These are phyloP conservation scores for Tylopilus sp. DNA, from an alignment of 768 basidiomycete species.

Conservation along the genomic window DNA sequence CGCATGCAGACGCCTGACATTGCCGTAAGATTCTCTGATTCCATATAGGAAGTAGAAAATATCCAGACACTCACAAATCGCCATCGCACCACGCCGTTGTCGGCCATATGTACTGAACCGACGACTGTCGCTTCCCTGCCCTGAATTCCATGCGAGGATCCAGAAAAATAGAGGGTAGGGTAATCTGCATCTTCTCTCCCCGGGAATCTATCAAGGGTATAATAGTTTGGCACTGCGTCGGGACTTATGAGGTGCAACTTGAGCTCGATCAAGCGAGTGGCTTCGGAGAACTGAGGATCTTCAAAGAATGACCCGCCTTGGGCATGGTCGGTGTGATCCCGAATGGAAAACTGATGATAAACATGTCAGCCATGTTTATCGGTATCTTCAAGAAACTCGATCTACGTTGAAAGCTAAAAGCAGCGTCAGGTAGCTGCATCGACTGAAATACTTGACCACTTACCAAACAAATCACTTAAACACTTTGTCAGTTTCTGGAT, in stretches of 20 bases:
- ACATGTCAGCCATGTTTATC: constrained; percentile 2
- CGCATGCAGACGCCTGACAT: constrained; percentile 50
- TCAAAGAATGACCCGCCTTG: constrained; percentile 44
- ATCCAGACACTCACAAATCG: constrained; percentile 54
- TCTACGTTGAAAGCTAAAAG: constrained; percentile 50
- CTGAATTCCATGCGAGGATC: constrained; percentile 41
- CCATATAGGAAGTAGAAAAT: not conserved
- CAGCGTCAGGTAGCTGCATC: not conserved
- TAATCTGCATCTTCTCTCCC: constrained; percentile 27
- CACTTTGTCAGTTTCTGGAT: constrained; percentile 29
- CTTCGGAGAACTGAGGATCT: constrained; percentile 55
- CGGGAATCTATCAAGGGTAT: constrained; percentile 20
- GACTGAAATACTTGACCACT: constrained; percentile 1
- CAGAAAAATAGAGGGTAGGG: constrained; percentile 47
- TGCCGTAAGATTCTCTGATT: constrained; percentile 10
- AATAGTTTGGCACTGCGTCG: constrained; percentile 18
- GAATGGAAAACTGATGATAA: constrained; percentile 11
- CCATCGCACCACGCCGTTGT: constrained; percentile 49
- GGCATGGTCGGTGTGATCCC: constrained; percentile 21
- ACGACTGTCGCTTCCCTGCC: constrained; percentile 44
- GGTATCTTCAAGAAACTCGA: not conserved
- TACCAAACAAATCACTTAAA: constrained; percentile 26
- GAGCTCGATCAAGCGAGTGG: constrained; percentile 59
- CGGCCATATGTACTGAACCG: constrained; percentile 48
- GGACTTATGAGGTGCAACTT: constrained; percentile 45